A percentile compares a stretch with the other conserved stretches of the same genome.
Evolutionary conservation across 805 yeast genomes (phyloP).

Genomic region (Monosporozyma aerobia): DNA sequence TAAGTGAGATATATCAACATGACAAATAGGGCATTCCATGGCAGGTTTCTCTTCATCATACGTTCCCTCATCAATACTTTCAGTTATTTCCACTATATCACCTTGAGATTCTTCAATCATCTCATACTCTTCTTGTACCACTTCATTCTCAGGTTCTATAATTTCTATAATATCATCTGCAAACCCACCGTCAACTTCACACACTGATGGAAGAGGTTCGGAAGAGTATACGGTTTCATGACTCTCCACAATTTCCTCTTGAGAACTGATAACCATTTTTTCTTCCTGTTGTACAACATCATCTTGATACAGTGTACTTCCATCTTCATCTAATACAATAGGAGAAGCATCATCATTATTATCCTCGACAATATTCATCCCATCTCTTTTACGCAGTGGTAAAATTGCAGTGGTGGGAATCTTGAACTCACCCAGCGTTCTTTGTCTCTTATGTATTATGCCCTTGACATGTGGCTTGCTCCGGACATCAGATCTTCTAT

Average conservation of each 20-base stretch:
- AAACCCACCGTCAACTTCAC: neutral
- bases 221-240: neutral
- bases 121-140: neutral
- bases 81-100: neutral
- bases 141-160: neutral
- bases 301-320: neutral
- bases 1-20: conserved; percentile 30
- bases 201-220: no score
- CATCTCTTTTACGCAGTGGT: conserved; percentile 4
- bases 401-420: conserved; percentile 16
- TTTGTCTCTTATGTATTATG: conserved; percentile 10
- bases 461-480: neutral
- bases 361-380: conserved; percentile 9
- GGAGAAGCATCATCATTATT: conserved; percentile 8
- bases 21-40: conserved; percentile 46
- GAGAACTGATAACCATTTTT: neutral
- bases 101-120: neutral
- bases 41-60: neutral
- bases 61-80: neutral
- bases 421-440: conserved; percentile 20
- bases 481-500: neutral
- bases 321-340: conserved; percentile 7
- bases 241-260: neutral
- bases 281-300: neutral
- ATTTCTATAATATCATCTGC: neutral